phyloP scores from a whole-genome alignment of 2,329 filamentous ascomycete species.

The Blastomyces parvus region DNA sequence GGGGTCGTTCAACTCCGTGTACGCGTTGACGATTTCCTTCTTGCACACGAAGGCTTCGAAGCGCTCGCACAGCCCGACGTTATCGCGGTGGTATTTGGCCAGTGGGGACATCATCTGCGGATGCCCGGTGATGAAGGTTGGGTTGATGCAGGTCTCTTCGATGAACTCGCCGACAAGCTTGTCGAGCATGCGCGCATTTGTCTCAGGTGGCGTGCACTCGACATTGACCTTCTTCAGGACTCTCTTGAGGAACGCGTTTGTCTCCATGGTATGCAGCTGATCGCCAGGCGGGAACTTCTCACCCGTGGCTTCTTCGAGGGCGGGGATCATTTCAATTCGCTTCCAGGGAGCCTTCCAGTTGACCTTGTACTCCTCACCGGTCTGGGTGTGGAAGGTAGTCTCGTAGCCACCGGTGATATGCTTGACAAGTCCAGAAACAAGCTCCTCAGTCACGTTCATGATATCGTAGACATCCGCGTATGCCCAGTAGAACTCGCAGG shows the following conservation, averaged over 20 bases:
- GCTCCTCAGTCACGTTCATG: constrained; percentile 84
- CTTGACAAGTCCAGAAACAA: constrained; percentile 83
- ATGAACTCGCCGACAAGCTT: constrained; percentile 91
- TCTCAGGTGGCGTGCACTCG: constrained; percentile 80
- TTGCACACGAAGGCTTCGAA: constrained; percentile 97
- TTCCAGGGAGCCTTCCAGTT: constrained; percentile 97
- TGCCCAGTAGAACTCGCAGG: constrained; percentile 93
- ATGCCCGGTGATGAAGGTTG: constrained; percentile 84
- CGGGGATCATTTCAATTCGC: constrained; percentile 89
- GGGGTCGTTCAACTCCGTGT: constrained; percentile 96
- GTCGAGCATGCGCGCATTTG: constrained; percentile 93
- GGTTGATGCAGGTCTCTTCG: constrained; percentile 86
- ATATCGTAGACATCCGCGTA: constrained; percentile 88
- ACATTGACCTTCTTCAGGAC: constrained; percentile 84
- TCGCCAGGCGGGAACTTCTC: constrained; percentile 90
- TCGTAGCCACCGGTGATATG: constrained; percentile 74
- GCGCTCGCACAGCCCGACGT: constrained; percentile 81
- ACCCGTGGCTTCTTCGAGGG: constrained; percentile 76
- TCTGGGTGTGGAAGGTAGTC: constrained; percentile 78
- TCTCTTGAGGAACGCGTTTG: constrained; percentile 74
- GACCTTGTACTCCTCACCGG: constrained; percentile 76
- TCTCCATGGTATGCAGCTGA: constrained; percentile 80
- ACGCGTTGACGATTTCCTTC: constrained; percentile 94
- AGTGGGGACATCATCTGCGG: constrained; percentile 84
- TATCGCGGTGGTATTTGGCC: constrained; percentile 83